Conservation (phyloP, 2,329 filamentous ascomycete species). For the Neophaeococcomyces mojaviensis region DNA sequence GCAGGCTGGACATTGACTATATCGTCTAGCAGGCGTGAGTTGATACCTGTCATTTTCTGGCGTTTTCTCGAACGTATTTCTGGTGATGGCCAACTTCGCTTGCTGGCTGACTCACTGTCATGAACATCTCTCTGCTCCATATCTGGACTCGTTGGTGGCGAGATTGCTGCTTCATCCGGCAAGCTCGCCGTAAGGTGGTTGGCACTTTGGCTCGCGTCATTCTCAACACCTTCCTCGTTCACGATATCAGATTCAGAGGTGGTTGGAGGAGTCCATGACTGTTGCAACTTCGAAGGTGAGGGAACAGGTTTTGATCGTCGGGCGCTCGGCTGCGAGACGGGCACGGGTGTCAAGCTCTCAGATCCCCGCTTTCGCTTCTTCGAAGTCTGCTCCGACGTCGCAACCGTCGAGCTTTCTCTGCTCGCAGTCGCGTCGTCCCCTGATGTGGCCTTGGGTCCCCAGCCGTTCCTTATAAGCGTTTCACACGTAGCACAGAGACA, state of each 20-base stretch:
- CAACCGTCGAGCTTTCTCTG: constrained; percentile 13
- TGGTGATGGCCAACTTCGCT: background rate
- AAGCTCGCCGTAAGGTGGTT: background rate
- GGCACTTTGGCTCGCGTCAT: constrained; percentile 3
- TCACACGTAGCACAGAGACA: constrained; percentile 90
- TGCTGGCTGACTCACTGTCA: background rate
- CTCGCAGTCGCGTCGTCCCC: constrained; percentile 6
- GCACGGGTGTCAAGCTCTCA: constrained; percentile 9
- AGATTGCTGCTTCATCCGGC: constrained; percentile 11
- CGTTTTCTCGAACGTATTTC: constrained; percentile 9
- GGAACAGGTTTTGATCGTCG: constrained; percentile 14
- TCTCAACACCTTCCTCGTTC: background rate
- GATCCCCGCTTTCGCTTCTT: constrained; percentile 18
- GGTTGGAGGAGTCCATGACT: constrained; percentile 21
- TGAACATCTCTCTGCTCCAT: background rate
- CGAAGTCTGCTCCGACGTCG: background rate
- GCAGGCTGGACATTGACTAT: constrained; percentile 1
- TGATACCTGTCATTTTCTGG: constrained; percentile 5
- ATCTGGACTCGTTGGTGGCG: constrained; percentile 18
- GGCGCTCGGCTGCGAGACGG: constrained; percentile 9
- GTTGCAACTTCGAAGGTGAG: constrained; percentile 24
- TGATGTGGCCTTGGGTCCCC: constrained; percentile 47
- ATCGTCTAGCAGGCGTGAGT: constrained; percentile 12
- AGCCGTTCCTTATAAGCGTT: constrained; percentile 66
- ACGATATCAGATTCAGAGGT: constrained; percentile 14